phyloP scores from a whole-genome alignment of 768 basidiomycete genomes.

The Mycena amicta region DNA sequence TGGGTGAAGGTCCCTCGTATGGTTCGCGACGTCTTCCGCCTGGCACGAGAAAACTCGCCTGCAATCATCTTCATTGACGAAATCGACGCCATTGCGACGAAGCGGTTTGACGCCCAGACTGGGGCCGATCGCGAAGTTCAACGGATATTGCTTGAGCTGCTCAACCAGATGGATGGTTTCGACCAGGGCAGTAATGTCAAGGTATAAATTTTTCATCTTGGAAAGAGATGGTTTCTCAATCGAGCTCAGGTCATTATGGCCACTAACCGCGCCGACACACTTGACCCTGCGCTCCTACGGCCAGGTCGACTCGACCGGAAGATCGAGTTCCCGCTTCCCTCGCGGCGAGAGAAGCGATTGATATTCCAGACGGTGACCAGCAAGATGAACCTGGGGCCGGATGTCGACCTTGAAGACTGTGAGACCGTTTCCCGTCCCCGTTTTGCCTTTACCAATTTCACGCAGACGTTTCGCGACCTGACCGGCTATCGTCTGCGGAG shows the following conservation, averaged over 20 bases:
- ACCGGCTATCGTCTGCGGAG: slow-evolving; percentile 93
- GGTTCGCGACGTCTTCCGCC: slow-evolving; percentile 98
- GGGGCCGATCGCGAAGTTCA: slow-evolving; percentile 99
- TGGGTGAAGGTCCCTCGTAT: slow-evolving; percentile 99
- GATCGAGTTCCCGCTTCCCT: slow-evolving; percentile 97
- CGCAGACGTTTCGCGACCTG: slow-evolving; percentile 93
- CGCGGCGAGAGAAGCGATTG: slow-evolving; percentile 90
- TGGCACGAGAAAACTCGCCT: slow-evolving; percentile 95
- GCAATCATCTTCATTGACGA: slow-evolving; percentile 99
- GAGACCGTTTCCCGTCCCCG: slow-evolving; percentile 32
- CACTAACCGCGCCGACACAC: slow-evolving; percentile 96
- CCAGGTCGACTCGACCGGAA: slow-evolving; percentile 98
- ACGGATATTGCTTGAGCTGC: slow-evolving; percentile 92
- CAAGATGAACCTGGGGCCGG: slow-evolving; percentile 98
- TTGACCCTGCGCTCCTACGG: slow-evolving; percentile 95
- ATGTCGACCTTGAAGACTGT: slow-evolving; percentile 99
- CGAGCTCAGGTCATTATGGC: slow-evolving; percentile 93
- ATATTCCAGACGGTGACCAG: slow-evolving; percentile 97
- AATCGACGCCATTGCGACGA: slow-evolving; percentile 98
- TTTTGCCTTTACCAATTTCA: background rate
- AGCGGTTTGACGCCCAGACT: slow-evolving; percentile 99
- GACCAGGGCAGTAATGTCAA: slow-evolving; percentile 99
- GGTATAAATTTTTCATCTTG: too few species aligned
- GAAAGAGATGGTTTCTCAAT: background rate
- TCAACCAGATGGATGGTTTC: slow-evolving; percentile 99